These are phyloP conservation scores for Auricularia auricula-judae DNA, from an alignment of 768 basidiomycete species.

Conservation along the genomic window DNA sequence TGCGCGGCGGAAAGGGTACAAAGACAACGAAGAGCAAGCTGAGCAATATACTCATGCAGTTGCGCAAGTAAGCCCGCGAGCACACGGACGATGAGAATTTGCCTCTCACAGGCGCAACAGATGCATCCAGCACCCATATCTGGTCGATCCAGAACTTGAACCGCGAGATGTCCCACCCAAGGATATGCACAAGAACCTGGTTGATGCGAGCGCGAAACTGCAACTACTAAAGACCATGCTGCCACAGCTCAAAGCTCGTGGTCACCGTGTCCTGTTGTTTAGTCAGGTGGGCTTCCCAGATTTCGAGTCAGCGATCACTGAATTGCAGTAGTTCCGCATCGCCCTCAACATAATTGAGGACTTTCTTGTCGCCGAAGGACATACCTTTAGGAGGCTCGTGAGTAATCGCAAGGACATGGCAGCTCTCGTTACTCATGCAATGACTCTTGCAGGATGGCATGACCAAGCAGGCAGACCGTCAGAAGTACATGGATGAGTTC, in stretches of 20 bases:
- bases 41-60: slow-evolving; percentile 80
- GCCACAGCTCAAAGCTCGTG: slow-evolving; percentile 72
- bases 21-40: slow-evolving; percentile 34
- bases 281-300: slow-evolving; percentile 51
- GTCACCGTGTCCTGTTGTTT: slow-evolving; percentile 84
- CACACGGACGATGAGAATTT: background rate
- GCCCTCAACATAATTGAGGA: slow-evolving; percentile 83
- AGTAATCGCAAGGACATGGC: slow-evolving; percentile 9
- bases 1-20: slow-evolving; percentile 20
- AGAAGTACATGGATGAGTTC: slow-evolving; percentile 92
- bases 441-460: slow-evolving; percentile 60
- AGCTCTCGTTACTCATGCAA: slow-evolving; percentile 4
- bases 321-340: slow-evolving; percentile 62
- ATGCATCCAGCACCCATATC: slow-evolving; percentile 86
- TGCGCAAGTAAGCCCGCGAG: slow-evolving; percentile 54
- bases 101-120: slow-evolving; percentile 23
- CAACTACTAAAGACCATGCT: slow-evolving; percentile 64
- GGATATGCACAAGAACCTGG: slow-evolving; percentile 68
- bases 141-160: slow-evolving; percentile 72
- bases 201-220: slow-evolving; percentile 80
- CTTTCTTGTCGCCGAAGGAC: slow-evolving; percentile 70
- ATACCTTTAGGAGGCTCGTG: slow-evolving; percentile 71
- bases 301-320: too few species aligned
- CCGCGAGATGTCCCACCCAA: slow-evolving; percentile 41
- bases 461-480: slow-evolving; percentile 74